These are phyloP conservation scores for Chloromonas sp. DNA, from an alignment of 163 green algal species.

Conservation along the genomic window DNA sequence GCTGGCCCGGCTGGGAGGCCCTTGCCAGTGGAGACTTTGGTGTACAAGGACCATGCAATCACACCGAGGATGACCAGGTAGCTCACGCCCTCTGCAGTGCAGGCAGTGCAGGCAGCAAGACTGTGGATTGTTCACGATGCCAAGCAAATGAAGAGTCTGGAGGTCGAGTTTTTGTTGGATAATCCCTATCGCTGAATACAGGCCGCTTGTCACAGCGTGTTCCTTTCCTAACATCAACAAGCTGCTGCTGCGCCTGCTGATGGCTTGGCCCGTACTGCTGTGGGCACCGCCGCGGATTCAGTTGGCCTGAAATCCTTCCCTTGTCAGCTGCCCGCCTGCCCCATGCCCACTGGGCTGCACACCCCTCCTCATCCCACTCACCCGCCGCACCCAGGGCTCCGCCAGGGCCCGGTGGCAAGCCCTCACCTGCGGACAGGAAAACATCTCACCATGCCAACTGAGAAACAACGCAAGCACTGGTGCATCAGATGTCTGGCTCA, in stretches of 20 bases:
- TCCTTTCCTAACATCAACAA: too few relatives aligned
- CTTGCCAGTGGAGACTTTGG: conserved; percentile 66
- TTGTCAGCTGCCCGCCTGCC: too few relatives aligned
- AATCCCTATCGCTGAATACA: not conserved
- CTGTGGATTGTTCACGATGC: too few relatives aligned
- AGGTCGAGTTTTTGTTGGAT: too few relatives aligned
- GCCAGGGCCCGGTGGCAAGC: conserved; percentile 63
- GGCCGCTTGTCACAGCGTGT: not conserved
- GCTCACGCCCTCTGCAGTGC: conserved; percentile 56
- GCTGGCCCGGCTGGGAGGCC: conserved; percentile 64
- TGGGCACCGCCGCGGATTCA: too few relatives aligned
- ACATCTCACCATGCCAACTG: too few relatives aligned
- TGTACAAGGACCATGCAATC: conserved; percentile 59
- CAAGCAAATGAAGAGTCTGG: too few relatives aligned
- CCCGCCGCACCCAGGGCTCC: conserved; percentile 52
- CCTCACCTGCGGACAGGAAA: conserved; percentile 19
- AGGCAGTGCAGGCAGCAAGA: not conserved
- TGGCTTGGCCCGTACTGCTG: too few relatives aligned
- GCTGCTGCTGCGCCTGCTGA: too few relatives aligned
- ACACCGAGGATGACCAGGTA: conserved; percentile 74
- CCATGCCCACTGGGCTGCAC: too few relatives aligned
- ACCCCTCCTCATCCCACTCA: not conserved
- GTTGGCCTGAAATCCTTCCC: too few relatives aligned
- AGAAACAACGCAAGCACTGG: too few relatives aligned
- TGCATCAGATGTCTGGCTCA: not conserved